Evolutionary conservation across 2,329 filamentous ascomycete genomes (phyloP), one percentile per base, ranked within the genome.

Genomic region (Aspergillus sojae): DNA sequence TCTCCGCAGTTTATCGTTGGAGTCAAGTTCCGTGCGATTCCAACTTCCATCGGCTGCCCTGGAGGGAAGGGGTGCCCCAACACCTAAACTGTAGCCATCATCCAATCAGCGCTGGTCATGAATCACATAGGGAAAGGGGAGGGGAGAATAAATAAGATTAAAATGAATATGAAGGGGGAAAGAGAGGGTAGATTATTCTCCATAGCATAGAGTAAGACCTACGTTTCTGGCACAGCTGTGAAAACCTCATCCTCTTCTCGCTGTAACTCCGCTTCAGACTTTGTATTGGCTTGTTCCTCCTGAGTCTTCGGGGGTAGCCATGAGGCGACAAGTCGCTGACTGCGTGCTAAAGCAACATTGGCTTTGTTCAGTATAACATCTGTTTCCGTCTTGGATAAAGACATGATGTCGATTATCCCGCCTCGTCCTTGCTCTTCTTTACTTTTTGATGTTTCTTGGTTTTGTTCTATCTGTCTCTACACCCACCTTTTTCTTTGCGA

Each of bases 351-450:
- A 4, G 81, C 80, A 54, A 88, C 80, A 65, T 82, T 85, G 36
- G 84, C 78, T 59, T 80, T 79, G 68, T 87, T 87, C 59, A 84
- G 80, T 56, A 88, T 81, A 45, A 87, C 77, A 66, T 88, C 85
- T 48, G 82, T 82, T 62, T 84, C 82, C 21, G 60, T 62, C 66
- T 74, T 75, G n/a, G 75, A 72, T 30, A 71, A 66, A 12, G 77
- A 71, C 75, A 77, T 77, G 34, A 2, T 56, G 48, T 19, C 12
- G 14, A n/a, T 30, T 26, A 23, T 41, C 36, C 30, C 21, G 14
- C 14, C 32, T 55, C n/a, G 23, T 28, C 11, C n/a, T 30, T 55
- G 52, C 32, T 23, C 19, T 39, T 36, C 19, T 36, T 54, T 28
- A 39, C 30, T 36, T 6, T n/a, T 23, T 11, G 19, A 62, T 60